Percentiles rank a stretch among this genome's conserved stretches.
These are phyloP conservation scores for Tothia fuscella DNA, from an alignment of 2,329 filamentous ascomycete genomes.

Conservation along the genomic window DNA sequence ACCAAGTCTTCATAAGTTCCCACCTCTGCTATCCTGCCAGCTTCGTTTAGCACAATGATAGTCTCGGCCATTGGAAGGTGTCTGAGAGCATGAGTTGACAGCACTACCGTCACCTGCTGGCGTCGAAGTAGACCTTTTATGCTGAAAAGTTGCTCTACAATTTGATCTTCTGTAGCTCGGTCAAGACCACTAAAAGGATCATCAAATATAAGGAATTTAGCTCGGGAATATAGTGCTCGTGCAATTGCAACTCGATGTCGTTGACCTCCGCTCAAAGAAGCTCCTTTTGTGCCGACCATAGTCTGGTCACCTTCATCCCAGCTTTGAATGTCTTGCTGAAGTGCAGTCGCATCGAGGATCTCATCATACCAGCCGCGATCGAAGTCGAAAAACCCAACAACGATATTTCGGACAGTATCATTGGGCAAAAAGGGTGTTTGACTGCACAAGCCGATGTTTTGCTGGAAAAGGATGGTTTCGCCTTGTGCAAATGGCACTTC, in stretches of 20 bases:
- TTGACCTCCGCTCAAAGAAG: constrained; percentile 48
- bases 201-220: constrained; percentile 3
- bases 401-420: constrained; percentile 58
- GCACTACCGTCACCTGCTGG: neutral
- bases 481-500: constrained; percentile 44
- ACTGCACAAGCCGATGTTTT: constrained; percentile 42
- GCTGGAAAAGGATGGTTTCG: constrained; percentile 28
- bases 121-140: constrained; percentile 1
- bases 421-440: constrained; percentile 58
- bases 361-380: constrained; percentile 57
- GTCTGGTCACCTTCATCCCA: constrained; percentile 54
- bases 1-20: neutral
- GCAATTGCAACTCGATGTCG: constrained; percentile 49
- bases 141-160: constrained; percentile 5
- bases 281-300: constrained; percentile 48
- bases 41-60: neutral
- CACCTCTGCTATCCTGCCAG: neutral
- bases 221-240: constrained; percentile 38
- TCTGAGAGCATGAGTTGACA: constrained; percentile 2
- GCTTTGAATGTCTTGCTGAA: constrained; percentile 47
- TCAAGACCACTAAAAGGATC: constrained; percentile 8
- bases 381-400: constrained; percentile 52
- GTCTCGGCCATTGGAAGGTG: neutral
- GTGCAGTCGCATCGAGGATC: constrained; percentile 52
- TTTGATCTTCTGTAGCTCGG: neutral